Base-by-base conservation (phyloP, 345 rosid genomes). In the Microcos paniculata region DNA sequence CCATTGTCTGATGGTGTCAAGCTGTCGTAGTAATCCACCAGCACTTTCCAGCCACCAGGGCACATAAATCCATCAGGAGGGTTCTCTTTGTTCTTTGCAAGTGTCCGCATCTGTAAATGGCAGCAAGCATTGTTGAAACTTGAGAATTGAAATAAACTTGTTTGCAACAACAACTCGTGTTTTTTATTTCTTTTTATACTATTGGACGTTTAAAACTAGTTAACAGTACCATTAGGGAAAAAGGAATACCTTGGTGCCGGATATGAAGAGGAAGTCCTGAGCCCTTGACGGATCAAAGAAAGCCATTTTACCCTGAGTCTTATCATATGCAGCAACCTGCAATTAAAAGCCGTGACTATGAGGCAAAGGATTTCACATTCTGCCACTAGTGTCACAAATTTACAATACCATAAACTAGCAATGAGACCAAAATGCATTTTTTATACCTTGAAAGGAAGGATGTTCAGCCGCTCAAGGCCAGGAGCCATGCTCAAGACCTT, bases 11-110 rank as follows among this genome's bases (percentile, higher is more conserved):
- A 76, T 0, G 88, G 85, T 26, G 88, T 66, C 77, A 93, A 78
- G 76, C 97, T 90, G 70, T 88, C 98, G 4, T 94, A 94, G 85
- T 92, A 92, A 11, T 94, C 98, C 0, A 91, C 97, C 84, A 92
- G 78, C 78, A 94, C 97, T 78, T 95, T 59, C 99, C 99, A 95
- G 38, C 99, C 98, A 49, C 94, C 90, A 13, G 98, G 96, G 81
- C 99, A 95, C 99, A 95, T 93, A 83, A 95, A 95, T 48, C 99
- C 99, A 48, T 90, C 92, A 3, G 99, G 96, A 28, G 99, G 98
- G 77, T 81, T 91, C 84, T 95, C 99, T 64, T 89, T 90, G 91
- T 81, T 93, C 94, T 86, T 95, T 0, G 99, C 99, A 13, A 95
- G 91, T 26, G 96, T 71, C 40, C 98, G 88, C 99, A 95, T 95